Conservation (phyloP, 2,329 filamentous ascomycete genomes). For the Trichophyton rubrum region DNA sequence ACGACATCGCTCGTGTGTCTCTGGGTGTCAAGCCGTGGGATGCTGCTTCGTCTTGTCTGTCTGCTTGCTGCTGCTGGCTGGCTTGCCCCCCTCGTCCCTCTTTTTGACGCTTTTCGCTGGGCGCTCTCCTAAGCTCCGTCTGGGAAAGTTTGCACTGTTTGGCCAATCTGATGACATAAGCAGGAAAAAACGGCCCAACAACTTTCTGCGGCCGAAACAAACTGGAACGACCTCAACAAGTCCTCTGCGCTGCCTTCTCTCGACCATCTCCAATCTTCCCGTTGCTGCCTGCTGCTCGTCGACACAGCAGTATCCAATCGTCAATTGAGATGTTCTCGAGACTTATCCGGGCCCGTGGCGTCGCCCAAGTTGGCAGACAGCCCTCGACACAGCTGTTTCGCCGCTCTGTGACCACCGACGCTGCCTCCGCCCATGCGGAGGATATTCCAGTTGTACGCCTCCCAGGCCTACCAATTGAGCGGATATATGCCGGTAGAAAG, state of each 20-base stretch:
- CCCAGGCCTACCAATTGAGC: neutral
- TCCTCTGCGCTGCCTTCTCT: neutral
- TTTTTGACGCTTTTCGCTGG: no score
- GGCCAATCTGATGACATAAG: constrained; percentile 9
- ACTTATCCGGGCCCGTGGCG: constrained; percentile 51
- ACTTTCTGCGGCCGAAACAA: constrained; percentile 4
- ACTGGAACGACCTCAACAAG: constrained; percentile 1
- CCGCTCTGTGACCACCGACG: constrained; percentile 86
- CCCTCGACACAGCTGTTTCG: constrained; percentile 39
- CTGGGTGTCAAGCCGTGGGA: neutral
- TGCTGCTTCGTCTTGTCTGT: no score
- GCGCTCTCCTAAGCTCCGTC: neutral
- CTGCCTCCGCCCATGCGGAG: constrained; percentile 79
- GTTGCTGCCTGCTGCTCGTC: neutral
- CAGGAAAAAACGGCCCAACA: constrained; percentile 10
- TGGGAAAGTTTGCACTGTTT: constrained; percentile 12
- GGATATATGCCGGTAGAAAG: neutral
- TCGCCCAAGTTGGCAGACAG: constrained; percentile 43
- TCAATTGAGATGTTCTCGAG: constrained; percentile 52
- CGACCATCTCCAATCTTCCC: neutral
- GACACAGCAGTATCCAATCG: neutral
- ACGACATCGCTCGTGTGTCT: constrained; percentile 56
- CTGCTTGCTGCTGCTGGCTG: no score
- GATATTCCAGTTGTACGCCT: constrained; percentile 53
- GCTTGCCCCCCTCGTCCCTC: neutral